Evolutionary conservation across 345 rosid species (phyloP).

Genomic region (Pistacia vera): DNA sequence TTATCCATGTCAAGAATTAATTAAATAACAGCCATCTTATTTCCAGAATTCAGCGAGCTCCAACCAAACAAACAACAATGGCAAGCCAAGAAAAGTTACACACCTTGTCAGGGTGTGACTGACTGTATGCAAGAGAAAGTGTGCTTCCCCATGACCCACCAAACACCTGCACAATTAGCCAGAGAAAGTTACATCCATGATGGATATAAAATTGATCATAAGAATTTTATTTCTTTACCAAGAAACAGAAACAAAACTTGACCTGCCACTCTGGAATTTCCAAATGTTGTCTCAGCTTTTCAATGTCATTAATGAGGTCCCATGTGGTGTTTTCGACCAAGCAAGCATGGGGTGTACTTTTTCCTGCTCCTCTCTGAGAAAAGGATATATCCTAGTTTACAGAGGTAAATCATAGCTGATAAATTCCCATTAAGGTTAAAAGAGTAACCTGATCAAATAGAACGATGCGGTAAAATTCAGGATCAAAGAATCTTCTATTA

Average conservation of each 20-base stretch:
- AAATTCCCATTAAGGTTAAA: constrained; percentile 1
- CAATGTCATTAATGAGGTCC: constrained; percentile 85
- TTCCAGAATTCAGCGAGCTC: neutral
- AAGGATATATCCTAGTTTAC: constrained; percentile 10
- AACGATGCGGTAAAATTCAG: constrained; percentile 75
- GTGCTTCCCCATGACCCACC: constrained; percentile 99
- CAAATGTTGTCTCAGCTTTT: constrained; percentile 79
- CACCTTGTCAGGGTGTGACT: constrained; percentile 88
- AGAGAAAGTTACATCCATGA: constrained; percentile 6
- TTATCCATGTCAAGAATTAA: neutral
- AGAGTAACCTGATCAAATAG: constrained; percentile 82
- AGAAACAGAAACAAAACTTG: neutral
- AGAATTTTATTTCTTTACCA: neutral
- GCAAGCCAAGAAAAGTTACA: constrained; percentile 5
- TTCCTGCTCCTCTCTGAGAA: constrained; percentile 86
- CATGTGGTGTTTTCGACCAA: constrained; percentile 89
- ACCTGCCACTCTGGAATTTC: constrained; percentile 96
- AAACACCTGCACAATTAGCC: constrained; percentile 60
- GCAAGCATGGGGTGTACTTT: constrained; percentile 97
- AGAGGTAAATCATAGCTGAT: neutral
- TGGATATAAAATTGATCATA: neutral
- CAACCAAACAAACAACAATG: constrained; percentile 8
- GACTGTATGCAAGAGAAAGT: constrained; percentile 86
- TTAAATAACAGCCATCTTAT: neutral
- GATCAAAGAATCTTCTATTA: constrained; percentile 86